These are phyloP conservation scores for Suillus subalutaceus DNA, from an alignment of 768 basidiomycete species.

Conservation along the genomic window DNA sequence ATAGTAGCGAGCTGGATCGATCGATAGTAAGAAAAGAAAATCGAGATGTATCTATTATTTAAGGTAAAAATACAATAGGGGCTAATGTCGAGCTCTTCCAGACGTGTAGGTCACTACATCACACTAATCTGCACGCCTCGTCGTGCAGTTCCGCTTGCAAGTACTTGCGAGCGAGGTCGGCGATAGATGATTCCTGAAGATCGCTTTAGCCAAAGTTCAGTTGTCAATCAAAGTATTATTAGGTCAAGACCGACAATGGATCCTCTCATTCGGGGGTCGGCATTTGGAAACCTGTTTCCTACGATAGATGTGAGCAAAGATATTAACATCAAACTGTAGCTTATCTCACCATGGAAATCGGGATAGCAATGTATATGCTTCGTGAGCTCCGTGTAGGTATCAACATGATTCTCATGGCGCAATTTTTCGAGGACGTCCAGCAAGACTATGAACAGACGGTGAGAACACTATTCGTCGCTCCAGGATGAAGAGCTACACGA, in stretches of 20 bases:
- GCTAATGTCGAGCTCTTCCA: no score
- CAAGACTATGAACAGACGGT: constrained; percentile 51
- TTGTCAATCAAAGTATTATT: constrained; percentile 33
- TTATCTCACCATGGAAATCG: constrained; percentile 78
- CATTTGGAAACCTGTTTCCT: constrained; percentile 97
- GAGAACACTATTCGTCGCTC: background rate
- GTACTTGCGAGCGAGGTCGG: constrained; percentile 89
- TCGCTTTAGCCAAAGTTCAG: constrained; percentile 1
- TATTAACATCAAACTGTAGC: background rate
- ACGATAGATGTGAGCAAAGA: constrained; percentile 13
- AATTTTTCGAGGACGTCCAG: constrained; percentile 74
- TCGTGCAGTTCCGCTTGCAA: constrained; percentile 19
- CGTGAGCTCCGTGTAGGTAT: constrained; percentile 79
- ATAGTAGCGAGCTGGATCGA: no score
- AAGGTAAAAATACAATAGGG: no score
- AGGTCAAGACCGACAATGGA: constrained; percentile 87
- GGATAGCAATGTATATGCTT: constrained; percentile 95
- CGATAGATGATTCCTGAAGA: constrained; percentile 63
- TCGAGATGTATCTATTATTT: no score
- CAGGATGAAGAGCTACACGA: background rate
- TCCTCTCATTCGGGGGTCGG: constrained; percentile 94
- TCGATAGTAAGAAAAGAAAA: no score
- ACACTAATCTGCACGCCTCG: no score
- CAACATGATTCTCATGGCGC: constrained; percentile 52
- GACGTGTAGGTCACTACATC: no score